These are phyloP conservation scores for Oenanthe sinensis DNA, from an alignment of 129 eudicot species.

Conservation along the genomic window DNA sequence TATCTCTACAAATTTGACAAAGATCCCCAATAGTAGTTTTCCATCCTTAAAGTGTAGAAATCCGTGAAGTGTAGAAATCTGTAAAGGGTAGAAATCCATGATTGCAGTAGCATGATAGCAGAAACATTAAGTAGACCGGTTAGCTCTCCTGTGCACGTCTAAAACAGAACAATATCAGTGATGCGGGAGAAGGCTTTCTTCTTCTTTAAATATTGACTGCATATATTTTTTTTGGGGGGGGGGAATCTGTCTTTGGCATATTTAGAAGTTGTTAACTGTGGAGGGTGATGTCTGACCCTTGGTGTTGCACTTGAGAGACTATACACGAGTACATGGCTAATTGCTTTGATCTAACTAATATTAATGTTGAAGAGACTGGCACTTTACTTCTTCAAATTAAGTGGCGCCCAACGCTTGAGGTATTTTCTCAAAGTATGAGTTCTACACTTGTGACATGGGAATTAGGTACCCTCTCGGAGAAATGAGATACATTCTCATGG, in stretches of 20 bases:
- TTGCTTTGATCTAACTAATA: not conserved
- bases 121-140: not conserved
- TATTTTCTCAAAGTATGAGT: not conserved
- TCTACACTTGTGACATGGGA: not conserved
- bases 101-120: not conserved
- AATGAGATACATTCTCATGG: not conserved
- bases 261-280: not conserved
- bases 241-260: not conserved
- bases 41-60: not conserved
- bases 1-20: not conserved
- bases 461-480: not conserved
- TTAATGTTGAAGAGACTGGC: not conserved
- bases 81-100: not conserved
- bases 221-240: not conserved
- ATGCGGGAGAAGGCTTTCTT: not conserved
- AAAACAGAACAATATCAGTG: not conserved
- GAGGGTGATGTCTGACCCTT: not conserved
- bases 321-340: not conserved
- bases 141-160: not conserved
- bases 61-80: no score
- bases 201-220: not conserved
- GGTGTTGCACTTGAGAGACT: not conserved
- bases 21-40: not conserved
- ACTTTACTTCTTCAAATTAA: not conserved
- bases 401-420: no score